These are phyloP conservation scores for Lecanicillium sp. DNA, from an alignment of 2,329 filamentous ascomycete genomes.

Conservation along the genomic window DNA sequence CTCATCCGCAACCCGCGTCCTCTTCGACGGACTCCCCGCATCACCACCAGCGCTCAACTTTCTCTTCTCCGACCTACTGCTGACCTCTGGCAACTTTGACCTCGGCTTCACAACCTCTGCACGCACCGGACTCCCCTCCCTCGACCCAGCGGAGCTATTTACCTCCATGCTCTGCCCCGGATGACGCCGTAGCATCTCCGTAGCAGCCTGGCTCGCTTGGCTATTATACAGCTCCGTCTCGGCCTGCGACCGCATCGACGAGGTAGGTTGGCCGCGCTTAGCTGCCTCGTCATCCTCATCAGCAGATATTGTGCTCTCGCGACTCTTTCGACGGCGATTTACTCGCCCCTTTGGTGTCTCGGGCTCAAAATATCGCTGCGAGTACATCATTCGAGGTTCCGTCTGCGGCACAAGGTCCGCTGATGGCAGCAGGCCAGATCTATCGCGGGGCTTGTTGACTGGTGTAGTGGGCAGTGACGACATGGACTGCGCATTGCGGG, in stretches of 20 bases:
- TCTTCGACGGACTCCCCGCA: slow-evolving; percentile 43
- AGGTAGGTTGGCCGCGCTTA: slow-evolving; percentile 42
- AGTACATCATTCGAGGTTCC: slow-evolving; percentile 42
- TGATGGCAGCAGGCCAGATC: slow-evolving; percentile 50
- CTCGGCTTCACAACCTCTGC: slow-evolving; percentile 40
- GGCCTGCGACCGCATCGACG: too few relatives aligned
- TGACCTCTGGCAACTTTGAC: slow-evolving; percentile 29
- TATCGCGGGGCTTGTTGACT: slow-evolving; percentile 39
- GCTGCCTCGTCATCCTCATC: slow-evolving; percentile 50
- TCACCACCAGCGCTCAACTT: slow-evolving; percentile 34
- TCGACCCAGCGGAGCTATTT: slow-evolving; percentile 31
- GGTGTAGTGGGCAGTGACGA: slow-evolving; percentile 80
- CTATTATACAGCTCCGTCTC: slow-evolving; percentile 56
- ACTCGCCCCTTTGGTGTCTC: slow-evolving; percentile 32
- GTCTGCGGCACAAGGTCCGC: slow-evolving; percentile 53
- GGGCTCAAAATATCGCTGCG: slow-evolving; percentile 30
- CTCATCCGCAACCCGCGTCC: slow-evolving; percentile 33
- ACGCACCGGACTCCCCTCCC: slow-evolving; percentile 32
- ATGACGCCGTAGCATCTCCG: slow-evolving; percentile 61
- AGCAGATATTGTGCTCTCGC: slow-evolving; percentile 79
- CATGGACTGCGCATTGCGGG: slow-evolving; percentile 70
- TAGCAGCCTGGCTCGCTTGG: slow-evolving; percentile 70
- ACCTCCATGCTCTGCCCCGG: slow-evolving; percentile 45
- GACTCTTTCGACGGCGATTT: slow-evolving; percentile 54
- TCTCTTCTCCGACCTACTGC: slow-evolving; percentile 39